Conservation (phyloP, 2,329 filamentous ascomycete genomes). For the Blastomyces gilchristii region DNA sequence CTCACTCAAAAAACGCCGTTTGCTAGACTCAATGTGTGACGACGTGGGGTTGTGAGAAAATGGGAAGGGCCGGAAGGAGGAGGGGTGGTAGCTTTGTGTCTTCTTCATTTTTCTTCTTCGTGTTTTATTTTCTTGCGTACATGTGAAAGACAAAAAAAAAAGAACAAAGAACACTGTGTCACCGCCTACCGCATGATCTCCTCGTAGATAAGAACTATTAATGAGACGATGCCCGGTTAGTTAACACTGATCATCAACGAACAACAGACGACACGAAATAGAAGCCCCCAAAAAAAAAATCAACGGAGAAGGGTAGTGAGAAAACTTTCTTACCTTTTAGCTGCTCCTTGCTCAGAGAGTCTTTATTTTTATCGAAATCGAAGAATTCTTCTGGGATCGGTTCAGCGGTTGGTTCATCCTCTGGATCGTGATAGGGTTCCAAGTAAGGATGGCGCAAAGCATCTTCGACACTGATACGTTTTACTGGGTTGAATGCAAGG, state of each 20-base stretch:
- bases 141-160: background rate
- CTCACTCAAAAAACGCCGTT: background rate
- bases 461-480: conserved; percentile 96
- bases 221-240: conserved; percentile 6
- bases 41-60: background rate
- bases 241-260: conserved; percentile 14
- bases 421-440: conserved; percentile 96
- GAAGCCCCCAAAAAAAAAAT: background rate
- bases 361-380: conserved; percentile 99
- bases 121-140: background rate
- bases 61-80: background rate
- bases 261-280: background rate
- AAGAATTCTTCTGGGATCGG: conserved; percentile 99
- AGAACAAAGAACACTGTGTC: too few species aligned
- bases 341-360: conserved; percentile 95
- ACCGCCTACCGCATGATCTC: conserved; percentile 71
- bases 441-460: conserved; percentile 95
- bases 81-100: background rate
- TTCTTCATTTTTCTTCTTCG: background rate
- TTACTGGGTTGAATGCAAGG: conserved; percentile 94
- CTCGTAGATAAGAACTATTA: conserved; percentile 73
- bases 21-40: background rate
- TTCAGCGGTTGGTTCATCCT: conserved; percentile 92
- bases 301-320: background rate
- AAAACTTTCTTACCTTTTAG: conserved; percentile 58